Conservation (phyloP, 2,329 filamentous ascomycete species). For the Daldinia sp. region DNA sequence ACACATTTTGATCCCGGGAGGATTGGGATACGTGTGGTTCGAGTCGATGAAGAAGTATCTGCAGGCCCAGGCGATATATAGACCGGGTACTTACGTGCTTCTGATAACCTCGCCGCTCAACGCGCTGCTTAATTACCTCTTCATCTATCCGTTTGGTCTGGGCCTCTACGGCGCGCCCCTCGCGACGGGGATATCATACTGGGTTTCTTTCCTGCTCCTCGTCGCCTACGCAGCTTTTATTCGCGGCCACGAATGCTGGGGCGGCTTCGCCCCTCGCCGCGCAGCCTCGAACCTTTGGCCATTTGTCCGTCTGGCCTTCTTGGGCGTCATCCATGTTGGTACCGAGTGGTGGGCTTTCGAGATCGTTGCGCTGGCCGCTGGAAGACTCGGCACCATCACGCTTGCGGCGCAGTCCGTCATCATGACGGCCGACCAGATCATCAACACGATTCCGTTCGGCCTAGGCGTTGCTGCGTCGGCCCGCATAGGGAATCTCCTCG, state of each 20-base stretch:
- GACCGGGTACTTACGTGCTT: slow-evolving; percentile 84
- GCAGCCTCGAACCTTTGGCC: slow-evolving; percentile 75
- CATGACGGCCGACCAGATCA: slow-evolving; percentile 88
- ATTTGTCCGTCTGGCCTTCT: slow-evolving; percentile 78
- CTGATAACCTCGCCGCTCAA: slow-evolving; percentile 86
- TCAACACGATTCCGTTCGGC: slow-evolving; percentile 88
- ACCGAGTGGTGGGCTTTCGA: slow-evolving; percentile 97
- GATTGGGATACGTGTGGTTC: slow-evolving; percentile 88
- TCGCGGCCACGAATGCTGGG: slow-evolving; percentile 81
- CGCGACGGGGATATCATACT: slow-evolving; percentile 87
- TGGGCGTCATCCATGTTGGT: slow-evolving; percentile 85
- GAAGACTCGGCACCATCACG: slow-evolving; percentile 80
- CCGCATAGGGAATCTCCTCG: slow-evolving; percentile 83
- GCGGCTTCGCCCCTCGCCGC: slow-evolving; percentile 72
- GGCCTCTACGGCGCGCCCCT: slow-evolving; percentile 84
- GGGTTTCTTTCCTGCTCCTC: slow-evolving; percentile 82
- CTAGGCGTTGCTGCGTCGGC: slow-evolving; percentile 84
- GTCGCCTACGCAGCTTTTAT: slow-evolving; percentile 79
- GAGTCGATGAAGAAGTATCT: slow-evolving; percentile 88
- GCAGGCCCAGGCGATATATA: slow-evolving; percentile 86
- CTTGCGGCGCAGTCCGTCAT: slow-evolving; percentile 88
- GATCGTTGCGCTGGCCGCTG: slow-evolving; percentile 86
- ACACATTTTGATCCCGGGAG: slow-evolving; percentile 80
- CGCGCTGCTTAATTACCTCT: slow-evolving; percentile 81
- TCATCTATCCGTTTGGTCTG: slow-evolving; percentile 77